These are phyloP conservation scores for Lasiosphaeris hirsuta DNA, from an alignment of 495 filamentous ascomycete genomes.

Conservation along the genomic window DNA sequence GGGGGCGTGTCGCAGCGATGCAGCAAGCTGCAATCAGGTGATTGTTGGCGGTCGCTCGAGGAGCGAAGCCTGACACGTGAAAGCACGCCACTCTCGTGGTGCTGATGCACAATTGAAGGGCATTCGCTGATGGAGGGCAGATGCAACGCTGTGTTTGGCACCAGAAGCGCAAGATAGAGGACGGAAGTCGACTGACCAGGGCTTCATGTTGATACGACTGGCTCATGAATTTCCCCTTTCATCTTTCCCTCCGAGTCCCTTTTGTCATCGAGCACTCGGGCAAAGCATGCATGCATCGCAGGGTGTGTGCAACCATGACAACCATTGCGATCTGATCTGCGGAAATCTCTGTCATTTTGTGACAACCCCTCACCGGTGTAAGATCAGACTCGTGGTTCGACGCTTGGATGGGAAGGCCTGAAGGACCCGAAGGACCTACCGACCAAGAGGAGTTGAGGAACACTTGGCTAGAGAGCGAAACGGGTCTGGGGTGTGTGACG, in stretches of 20 bases:
- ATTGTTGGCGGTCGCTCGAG: background rate
- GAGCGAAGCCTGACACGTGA: background rate
- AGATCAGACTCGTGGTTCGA: constrained; percentile 3
- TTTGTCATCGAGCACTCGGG: background rate
- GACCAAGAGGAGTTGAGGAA: too few relatives aligned
- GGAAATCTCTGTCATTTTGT: constrained; percentile 11
- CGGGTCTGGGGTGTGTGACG: too few relatives aligned
- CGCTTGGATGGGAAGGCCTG: background rate
- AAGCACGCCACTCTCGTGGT: too few relatives aligned
- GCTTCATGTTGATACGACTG: too few relatives aligned
- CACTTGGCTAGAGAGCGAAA: too few relatives aligned
- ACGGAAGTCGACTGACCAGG: too few relatives aligned
- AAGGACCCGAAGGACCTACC: background rate
- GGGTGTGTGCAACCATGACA: background rate
- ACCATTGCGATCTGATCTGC: constrained; percentile 12
- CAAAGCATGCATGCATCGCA: background rate
- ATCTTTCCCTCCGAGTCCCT: too few relatives aligned
- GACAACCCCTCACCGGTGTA: constrained; percentile 6
- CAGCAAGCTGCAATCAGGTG: background rate
- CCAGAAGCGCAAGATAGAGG: too few relatives aligned
- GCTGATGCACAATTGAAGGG: too few relatives aligned
- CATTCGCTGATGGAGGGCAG: too few relatives aligned
- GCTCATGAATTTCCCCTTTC: too few relatives aligned
- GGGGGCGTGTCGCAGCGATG: background rate
- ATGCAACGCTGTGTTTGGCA: too few relatives aligned